Evolutionary conservation across 192 early-diverging fungal species (phyloP).

Genomic region (Phlyctochytrium arcticum): DNA sequence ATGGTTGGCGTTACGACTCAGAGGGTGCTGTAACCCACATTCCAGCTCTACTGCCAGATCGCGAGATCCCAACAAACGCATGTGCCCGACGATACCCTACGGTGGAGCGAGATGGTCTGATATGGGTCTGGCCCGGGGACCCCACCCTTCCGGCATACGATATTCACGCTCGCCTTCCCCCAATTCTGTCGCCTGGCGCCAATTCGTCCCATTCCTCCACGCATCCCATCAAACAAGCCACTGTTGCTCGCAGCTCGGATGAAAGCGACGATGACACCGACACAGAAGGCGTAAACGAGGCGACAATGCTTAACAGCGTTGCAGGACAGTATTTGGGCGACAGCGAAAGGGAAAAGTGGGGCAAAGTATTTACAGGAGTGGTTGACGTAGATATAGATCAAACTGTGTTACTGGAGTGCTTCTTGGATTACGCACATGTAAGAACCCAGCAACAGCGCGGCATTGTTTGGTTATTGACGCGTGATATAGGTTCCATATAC

Average conservation of each 20-base stretch:
- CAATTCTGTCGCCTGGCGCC: slow-evolving; percentile 12
- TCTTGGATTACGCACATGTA: slow-evolving; percentile 26
- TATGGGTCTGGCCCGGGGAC: slow-evolving; percentile 29
- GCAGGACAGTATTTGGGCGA: background rate
- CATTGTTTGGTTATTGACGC: background rate
- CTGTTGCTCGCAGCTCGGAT: slow-evolving; percentile 7
- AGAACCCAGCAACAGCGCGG: background rate
- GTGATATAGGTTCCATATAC: slow-evolving; percentile 11
- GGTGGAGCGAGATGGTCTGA: slow-evolving; percentile 12
- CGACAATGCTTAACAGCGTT: background rate
- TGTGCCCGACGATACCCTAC: slow-evolving; percentile 20
- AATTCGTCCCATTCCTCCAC: background rate
- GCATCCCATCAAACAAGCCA: background rate
- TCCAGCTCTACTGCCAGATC: slow-evolving; percentile 22
- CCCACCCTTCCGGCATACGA: slow-evolving; percentile 24
- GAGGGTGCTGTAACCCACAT: slow-evolving; percentile 32
- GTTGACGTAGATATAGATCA: slow-evolving; percentile 24
- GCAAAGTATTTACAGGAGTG: slow-evolving; percentile 18
- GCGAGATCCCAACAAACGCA: slow-evolving; percentile 20
- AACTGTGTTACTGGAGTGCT: slow-evolving; percentile 16
- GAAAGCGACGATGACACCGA: slow-evolving; percentile 3
- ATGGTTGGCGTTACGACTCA: slow-evolving; percentile 44
- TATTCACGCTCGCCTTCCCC: slow-evolving; percentile 21
- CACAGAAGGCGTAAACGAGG: background rate
- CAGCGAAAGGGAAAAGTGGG: slow-evolving; percentile 1